Percentiles rank a stretch among this genome's conserved stretches.
Evolutionary conservation across 2,329 filamentous ascomycete genomes (phyloP).

Genomic region (Colletotrichum sojae): DNA sequence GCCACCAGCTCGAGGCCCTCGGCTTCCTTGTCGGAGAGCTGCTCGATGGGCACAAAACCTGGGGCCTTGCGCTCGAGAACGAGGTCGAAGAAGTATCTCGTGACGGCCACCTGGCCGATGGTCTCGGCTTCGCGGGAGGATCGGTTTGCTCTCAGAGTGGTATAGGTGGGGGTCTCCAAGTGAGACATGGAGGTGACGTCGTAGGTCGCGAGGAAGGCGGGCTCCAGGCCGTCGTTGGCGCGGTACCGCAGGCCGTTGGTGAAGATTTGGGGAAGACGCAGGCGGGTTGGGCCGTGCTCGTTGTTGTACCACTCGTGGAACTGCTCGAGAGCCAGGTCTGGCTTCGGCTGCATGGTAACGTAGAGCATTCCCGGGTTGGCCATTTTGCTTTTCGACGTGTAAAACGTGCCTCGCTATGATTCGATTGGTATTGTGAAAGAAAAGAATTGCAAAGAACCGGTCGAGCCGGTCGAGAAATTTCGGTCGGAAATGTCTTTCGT

Average conservation of each 20-base stretch:
- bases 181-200: constrained; percentile 83
- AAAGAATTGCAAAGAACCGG: no score
- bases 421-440: not conserved
- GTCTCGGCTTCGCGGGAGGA: constrained; percentile 67
- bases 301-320: constrained; percentile 97
- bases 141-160: constrained; percentile 71
- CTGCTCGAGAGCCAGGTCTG: constrained; percentile 73
- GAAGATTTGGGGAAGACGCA: constrained; percentile 81
- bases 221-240: constrained; percentile 73
- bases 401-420: not conserved
- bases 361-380: constrained; percentile 79
- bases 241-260: constrained; percentile 84
- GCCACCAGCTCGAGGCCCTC: constrained; percentile 74
- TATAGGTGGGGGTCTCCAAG: constrained; percentile 80
- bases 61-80: constrained; percentile 68
- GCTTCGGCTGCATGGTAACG: constrained; percentile 87
- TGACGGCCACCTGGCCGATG: constrained; percentile 73
- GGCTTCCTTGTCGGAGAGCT: constrained; percentile 70
- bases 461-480: not conserved
- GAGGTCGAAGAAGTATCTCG: constrained; percentile 79
- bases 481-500: not conserved
- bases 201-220: constrained; percentile 85
- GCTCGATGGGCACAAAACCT: constrained; percentile 72
- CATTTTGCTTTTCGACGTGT: constrained; percentile 44
- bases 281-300: constrained; percentile 86